A percentile compares a stretch with the other conserved stretches of the same genome.
Evolutionary conservation across 129 eudicot species (phyloP).

Genomic region (Dittrichia graveolens): DNA sequence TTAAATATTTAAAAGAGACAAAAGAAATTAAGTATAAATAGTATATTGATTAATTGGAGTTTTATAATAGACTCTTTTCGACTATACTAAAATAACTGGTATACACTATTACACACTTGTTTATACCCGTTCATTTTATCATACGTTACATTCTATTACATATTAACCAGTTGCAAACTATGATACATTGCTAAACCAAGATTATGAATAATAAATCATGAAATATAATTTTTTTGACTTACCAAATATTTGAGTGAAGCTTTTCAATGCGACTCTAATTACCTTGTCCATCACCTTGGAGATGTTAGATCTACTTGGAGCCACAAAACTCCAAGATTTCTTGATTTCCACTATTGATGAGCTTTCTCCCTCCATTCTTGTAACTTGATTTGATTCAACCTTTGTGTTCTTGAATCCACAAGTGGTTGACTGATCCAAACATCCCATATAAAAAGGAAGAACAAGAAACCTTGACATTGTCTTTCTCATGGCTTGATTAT

Average conservation of each 20-base stretch:
- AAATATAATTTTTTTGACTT: conserved; percentile 34
- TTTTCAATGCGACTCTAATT: conserved; percentile 42
- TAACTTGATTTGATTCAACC: conserved; percentile 23
- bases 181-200: background rate
- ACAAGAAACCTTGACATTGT: conserved; percentile 43
- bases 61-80: too few species aligned
- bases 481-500: conserved; percentile 42
- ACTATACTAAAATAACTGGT: too few species aligned
- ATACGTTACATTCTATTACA: too few species aligned
- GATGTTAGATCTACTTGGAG: conserved; percentile 44
- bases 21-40: too few species aligned
- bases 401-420: conserved; percentile 31
- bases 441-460: conserved; percentile 64
- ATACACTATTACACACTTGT: too few species aligned
- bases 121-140: too few species aligned
- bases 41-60: too few species aligned
- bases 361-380: conserved; percentile 37
- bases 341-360: conserved; percentile 44
- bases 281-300: conserved; percentile 53
- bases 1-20: too few species aligned
- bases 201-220: conserved; percentile 1
- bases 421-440: conserved; percentile 50
- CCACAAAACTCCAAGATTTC: conserved; percentile 33
- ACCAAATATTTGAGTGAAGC: conserved; percentile 64
- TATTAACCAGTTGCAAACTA: too few species aligned